Evolutionary conservation across 139 green algal genomes (phyloP).

Genomic region (Chlorella vulgaris): DNA sequence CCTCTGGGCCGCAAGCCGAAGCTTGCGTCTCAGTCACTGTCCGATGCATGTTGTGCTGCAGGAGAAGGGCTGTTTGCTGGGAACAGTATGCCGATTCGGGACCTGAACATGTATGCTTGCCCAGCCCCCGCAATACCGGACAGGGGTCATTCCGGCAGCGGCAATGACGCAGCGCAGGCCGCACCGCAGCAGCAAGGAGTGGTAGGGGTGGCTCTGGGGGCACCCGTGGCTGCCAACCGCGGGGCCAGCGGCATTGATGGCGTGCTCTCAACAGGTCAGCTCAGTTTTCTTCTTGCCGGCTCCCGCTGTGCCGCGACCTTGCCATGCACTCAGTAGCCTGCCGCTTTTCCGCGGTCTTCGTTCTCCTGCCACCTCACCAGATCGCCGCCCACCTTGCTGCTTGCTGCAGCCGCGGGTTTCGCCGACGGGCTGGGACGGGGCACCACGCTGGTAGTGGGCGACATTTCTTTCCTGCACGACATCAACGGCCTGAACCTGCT

Average conservation of each 20-base stretch:
- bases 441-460: constrained; percentile 91
- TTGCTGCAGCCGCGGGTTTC: constrained; percentile 82
- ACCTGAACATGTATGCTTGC: constrained; percentile 95
- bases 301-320: background rate
- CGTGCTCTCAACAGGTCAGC: constrained; percentile 76
- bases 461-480: constrained; percentile 99
- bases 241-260: constrained; percentile 98
- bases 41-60: background rate
- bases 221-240: constrained; percentile 84
- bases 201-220: constrained; percentile 13
- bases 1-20: background rate
- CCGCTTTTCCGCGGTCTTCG: too few species aligned
- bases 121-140: background rate
- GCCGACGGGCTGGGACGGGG: constrained; percentile 79
- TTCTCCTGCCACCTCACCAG: background rate
- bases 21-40: too few species aligned
- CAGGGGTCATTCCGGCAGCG: background rate
- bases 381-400: background rate
- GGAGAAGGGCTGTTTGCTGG: constrained; percentile 92
- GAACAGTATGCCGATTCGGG: constrained; percentile 98
- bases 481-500: constrained; percentile 94
- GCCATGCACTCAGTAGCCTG: too few species aligned
- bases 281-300: background rate
- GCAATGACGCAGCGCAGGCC: background rate
- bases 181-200: constrained; percentile 7